Conservation (phyloP, 306 rosid species). For the Quercus mongolica region DNA sequence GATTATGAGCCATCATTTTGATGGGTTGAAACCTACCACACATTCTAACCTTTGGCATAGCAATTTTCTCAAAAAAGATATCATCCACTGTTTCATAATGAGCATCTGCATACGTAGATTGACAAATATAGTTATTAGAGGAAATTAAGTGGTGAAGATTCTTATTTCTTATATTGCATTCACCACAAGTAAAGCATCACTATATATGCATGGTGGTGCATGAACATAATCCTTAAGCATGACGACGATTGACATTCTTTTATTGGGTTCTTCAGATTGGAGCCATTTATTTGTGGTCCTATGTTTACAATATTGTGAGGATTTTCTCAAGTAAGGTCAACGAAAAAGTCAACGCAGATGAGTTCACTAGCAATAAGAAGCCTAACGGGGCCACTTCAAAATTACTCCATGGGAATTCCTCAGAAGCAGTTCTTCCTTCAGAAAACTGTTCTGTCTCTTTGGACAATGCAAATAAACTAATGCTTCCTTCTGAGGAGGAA, state of each 20-base stretch:
- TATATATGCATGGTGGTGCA: not conserved
- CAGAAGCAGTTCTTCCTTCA: slow-evolving; percentile 30
- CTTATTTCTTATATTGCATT: not conserved
- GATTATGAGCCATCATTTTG: not conserved
- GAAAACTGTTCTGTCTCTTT: not conserved
- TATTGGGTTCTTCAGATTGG: slow-evolving; percentile 50
- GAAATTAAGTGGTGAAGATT: not conserved
- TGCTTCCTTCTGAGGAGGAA: slow-evolving; percentile 35
- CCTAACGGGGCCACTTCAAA: slow-evolving; percentile 23
- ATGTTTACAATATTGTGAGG: slow-evolving; percentile 75
- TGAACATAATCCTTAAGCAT: not conserved
- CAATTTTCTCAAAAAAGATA: not conserved
- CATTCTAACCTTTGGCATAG: not conserved
- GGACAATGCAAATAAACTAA: slow-evolving; percentile 29
- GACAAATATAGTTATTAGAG: no score
- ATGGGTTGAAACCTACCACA: not conserved
- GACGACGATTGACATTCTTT: not conserved
- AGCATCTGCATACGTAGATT: not conserved
- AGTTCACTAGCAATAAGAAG: slow-evolving; percentile 15
- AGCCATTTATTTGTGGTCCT: slow-evolving; percentile 70
- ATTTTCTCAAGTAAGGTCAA: slow-evolving; percentile 38
- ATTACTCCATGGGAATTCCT: slow-evolving; percentile 14
- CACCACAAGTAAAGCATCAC: not conserved
- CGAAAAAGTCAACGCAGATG: slow-evolving; percentile 12
- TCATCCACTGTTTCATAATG: not conserved